phyloP scores from a whole-genome alignment of 1,284 basidiomycete species.

The Ceratobasidium sp. region DNA sequence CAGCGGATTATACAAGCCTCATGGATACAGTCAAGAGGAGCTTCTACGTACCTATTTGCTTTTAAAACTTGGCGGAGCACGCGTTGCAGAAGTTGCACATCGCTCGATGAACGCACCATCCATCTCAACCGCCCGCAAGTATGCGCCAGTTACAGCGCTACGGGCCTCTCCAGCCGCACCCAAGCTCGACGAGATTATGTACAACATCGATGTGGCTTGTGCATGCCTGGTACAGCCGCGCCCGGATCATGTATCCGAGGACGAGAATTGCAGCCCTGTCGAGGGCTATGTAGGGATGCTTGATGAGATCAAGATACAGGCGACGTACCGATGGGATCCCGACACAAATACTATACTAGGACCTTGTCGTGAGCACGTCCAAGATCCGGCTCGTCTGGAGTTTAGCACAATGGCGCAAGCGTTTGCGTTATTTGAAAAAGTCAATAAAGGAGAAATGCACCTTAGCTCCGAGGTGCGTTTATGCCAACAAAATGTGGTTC shows the following conservation, averaged over 20 bases:
- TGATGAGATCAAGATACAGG: slow-evolving; percentile 51
- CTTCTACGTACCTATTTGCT: background rate
- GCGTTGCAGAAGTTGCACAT: background rate
- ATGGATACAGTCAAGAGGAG: background rate
- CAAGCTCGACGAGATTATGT: background rate
- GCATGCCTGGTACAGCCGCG: too few species aligned
- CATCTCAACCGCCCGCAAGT: background rate
- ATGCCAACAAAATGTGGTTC: too few species aligned
- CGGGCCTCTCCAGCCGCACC: background rate
- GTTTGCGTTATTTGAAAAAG: slow-evolving; percentile 48
- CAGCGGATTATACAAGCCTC: background rate
- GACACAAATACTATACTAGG: slow-evolving; percentile 51
- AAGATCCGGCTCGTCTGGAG: slow-evolving; percentile 43
- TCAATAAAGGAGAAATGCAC: slow-evolving; percentile 50
- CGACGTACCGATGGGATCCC: slow-evolving; percentile 49
- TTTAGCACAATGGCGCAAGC: slow-evolving; percentile 48
- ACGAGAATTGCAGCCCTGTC: background rate
- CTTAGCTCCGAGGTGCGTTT: slow-evolving; percentile 51
- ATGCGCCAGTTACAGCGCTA: too few species aligned
- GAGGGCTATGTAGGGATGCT: slow-evolving; percentile 46
- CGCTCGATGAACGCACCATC: background rate
- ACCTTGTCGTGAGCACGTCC: slow-evolving; percentile 52
- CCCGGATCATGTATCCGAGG: too few species aligned
- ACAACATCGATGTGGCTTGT: background rate
- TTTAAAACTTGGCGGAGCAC: background rate